phyloP scores from a whole-genome alignment of 176 grass and related monocot species.

The Carex parvula region DNA sequence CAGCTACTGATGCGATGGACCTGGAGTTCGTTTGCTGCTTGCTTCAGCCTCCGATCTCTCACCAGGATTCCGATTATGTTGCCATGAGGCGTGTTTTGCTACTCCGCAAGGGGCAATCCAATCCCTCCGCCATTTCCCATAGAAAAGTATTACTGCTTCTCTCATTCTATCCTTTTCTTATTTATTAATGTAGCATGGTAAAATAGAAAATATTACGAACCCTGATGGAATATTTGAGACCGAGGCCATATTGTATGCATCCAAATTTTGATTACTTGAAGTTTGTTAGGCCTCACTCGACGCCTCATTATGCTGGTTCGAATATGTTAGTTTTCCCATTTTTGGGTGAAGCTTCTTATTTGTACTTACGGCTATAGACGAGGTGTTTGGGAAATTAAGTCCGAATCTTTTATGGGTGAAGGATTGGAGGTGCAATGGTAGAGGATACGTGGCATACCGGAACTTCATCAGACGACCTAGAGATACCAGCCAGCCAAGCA shows the following conservation, averaged over 20 bases:
- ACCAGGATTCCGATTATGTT: constrained; percentile 59
- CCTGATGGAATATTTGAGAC: not conserved
- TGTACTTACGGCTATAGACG: not conserved
- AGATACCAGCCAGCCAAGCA: constrained; percentile 65
- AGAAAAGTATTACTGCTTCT: constrained; percentile 43
- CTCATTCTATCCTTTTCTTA: not conserved
- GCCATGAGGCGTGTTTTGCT: constrained; percentile 69
- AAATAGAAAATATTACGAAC: not conserved
- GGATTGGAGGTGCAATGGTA: constrained; percentile 94
- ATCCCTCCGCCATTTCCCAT: constrained; percentile 38
- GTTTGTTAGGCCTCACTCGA: not conserved
- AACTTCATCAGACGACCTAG: constrained; percentile 63
- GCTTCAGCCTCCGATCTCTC: constrained; percentile 67
- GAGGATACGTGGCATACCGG: constrained; percentile 66
- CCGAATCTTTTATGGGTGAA: constrained; percentile 27
- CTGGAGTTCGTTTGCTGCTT: constrained; percentile 85
- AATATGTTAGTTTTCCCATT: not conserved
- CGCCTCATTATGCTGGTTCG: not conserved
- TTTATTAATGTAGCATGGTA: not conserved
- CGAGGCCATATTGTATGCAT: not conserved
- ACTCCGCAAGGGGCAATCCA: constrained; percentile 50
- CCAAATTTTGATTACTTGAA: not conserved
- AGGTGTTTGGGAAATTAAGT: constrained; percentile 6
- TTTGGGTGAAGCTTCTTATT: not conserved
- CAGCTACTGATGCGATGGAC: constrained; percentile 32